A percentile compares a stretch with the other conserved stretches of the same genome.
Conservation (phyloP, 1,139 yeast genomes). For the Spathaspora sp. region DNA sequence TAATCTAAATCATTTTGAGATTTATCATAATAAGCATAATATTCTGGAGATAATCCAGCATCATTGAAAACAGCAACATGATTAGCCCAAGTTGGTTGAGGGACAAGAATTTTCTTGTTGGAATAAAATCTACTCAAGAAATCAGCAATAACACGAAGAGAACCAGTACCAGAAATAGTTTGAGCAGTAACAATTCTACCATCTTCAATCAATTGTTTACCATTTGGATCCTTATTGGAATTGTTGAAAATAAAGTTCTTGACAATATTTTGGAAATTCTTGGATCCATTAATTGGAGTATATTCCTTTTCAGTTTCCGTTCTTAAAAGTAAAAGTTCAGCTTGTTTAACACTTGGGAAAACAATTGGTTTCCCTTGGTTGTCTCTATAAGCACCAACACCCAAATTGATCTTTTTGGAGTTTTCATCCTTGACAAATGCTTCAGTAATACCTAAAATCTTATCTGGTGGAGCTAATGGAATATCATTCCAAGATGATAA, state of each 20-base stretch:
- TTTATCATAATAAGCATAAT: constrained; percentile 53
- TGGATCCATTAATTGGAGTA: constrained; percentile 54
- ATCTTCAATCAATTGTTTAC: constrained; percentile 45
- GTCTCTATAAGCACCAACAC: constrained; percentile 53
- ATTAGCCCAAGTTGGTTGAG: constrained; percentile 78
- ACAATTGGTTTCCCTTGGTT: constrained; percentile 48
- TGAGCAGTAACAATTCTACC: constrained; percentile 55
- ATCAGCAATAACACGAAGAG: constrained; percentile 56
- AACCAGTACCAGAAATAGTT: constrained; percentile 62
- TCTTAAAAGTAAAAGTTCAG: constrained; percentile 39
- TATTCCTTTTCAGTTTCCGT: constrained; percentile 56
- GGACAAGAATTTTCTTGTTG: constrained; percentile 50
- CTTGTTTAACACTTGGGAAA: constrained; percentile 49
- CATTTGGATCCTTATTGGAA: constrained; percentile 47
- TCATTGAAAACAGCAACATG: constrained; percentile 59
- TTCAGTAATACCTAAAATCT: constrained; percentile 67
- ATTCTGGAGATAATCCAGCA: constrained; percentile 46
- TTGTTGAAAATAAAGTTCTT: constrained; percentile 52
- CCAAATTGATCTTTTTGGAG: constrained; percentile 45
- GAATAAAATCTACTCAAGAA: constrained; percentile 50
- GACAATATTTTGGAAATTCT: constrained; percentile 48
- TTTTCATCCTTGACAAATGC: constrained; percentile 45
- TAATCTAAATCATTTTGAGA: constrained; percentile 53
- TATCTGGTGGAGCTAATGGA: constrained; percentile 71
- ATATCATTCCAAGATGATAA: constrained; percentile 36